Percentiles rank a stretch among this genome's conserved stretches.
These are phyloP conservation scores for Coemansia sp. DNA, from an alignment of 192 early-diverging fungal species.

Conservation along the genomic window DNA sequence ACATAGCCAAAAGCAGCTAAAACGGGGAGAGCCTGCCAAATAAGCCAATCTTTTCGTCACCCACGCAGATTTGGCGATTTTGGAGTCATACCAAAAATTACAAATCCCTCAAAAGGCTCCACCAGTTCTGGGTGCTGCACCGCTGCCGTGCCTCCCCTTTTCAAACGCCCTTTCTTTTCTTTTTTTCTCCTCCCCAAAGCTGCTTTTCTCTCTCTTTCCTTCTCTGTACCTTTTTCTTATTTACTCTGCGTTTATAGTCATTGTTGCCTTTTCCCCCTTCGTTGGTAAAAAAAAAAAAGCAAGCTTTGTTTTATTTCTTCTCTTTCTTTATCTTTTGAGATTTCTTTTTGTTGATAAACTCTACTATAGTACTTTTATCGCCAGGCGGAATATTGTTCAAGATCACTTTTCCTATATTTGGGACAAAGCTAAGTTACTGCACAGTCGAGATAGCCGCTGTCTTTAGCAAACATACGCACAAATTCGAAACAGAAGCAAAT, in stretches of 20 bases:
- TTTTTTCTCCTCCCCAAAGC: conserved; percentile 5
- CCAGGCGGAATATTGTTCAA: background rate
- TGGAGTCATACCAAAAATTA: background rate
- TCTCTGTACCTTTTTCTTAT: background rate
- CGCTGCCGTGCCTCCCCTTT: background rate
- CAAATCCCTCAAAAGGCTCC: background rate
- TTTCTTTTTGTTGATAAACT: background rate
- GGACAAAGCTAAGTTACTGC: background rate
- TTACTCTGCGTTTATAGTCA: background rate
- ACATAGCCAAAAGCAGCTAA: background rate
- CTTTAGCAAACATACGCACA: background rate
- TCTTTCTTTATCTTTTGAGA: conserved; percentile 1
- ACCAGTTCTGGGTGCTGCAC: background rate
- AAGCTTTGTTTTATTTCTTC: background rate
- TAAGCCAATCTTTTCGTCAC: background rate
- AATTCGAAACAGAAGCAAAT: background rate
- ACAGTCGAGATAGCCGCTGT: too few species aligned
- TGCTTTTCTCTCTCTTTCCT: conserved; percentile 7
- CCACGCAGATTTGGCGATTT: conserved; percentile 1
- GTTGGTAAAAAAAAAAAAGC: too few species aligned
- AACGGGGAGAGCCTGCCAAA: background rate
- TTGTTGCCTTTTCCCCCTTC: too few species aligned
- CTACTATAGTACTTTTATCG: background rate
- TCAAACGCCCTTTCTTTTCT: background rate
- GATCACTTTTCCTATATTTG: background rate